Base-by-base conservation (phyloP, 768 basidiomycete genomes). In the Rhodosporidiobolus sp. region DNA sequence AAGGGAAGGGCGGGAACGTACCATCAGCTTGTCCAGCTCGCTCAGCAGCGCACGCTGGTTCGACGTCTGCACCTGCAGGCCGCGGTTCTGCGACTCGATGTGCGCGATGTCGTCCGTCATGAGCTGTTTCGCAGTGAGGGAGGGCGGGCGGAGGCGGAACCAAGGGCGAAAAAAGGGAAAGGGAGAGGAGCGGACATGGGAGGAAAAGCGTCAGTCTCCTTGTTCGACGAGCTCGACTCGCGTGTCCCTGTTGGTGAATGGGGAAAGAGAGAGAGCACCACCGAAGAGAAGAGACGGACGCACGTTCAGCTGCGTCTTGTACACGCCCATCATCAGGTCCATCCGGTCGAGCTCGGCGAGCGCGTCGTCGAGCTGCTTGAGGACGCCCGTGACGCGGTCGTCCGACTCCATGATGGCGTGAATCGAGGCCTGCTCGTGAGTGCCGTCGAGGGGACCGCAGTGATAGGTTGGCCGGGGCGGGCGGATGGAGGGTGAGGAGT, bases 401-500 rank as follows among this genome's bases (percentile, higher is more conserved):
- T 99, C 96, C 16, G 90, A 90, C 81, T 98, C 96, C 56, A 98
- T 84, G 82, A 98, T 97, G 4, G 96, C 96, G 80, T 98, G 92
- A 45, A 98, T 90, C 79, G 95, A 97, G 4, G 95, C 95, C 94
- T 95, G 77, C 22, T n/a, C n/a, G n/a, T n/a, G n/a, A n/a, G 22
- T 28, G 10, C 49, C 28, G 3, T 69, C 54, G 43, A 19, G 28
- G 14, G 32, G 8, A 20, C 30, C n/a, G n/a, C n/a, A n/a, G n/a
- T n/a, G n/a, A 28, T n/a, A 30, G 30, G 19, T 11, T 8, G 32
- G 14, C 7, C 17, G 12, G 28, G 30, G 61, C 70, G 57, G 12
- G 61, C 52, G 45, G 58, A 69, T 14, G 28, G 16, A 54, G 32
- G 64, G 28, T 38, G 56, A 57, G 9, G 16, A 32, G 35, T 9